phyloP scores from a whole-genome alignment of 345 rosid genomes.

The Citrus cavaleriei region DNA sequence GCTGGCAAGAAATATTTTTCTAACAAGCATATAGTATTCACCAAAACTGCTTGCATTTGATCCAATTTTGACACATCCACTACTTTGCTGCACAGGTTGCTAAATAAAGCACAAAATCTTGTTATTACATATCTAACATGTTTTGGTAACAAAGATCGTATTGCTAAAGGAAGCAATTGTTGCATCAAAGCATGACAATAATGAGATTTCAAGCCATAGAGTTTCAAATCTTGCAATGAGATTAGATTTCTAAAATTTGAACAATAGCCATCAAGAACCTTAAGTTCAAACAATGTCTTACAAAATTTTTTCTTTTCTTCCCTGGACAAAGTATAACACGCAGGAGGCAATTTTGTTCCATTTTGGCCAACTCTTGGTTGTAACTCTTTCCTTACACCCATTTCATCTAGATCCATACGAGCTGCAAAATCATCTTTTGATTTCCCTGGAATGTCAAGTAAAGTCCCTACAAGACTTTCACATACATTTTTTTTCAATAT shows the following conservation, averaged over 20 bases:
- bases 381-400: not conserved
- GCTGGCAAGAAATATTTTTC: not conserved
- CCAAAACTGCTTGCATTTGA: not conserved
- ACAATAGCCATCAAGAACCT: not conserved
- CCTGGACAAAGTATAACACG: not conserved
- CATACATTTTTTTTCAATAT: not conserved
- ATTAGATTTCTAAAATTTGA: not conserved
- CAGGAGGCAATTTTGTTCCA: not conserved
- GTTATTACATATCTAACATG: not conserved
- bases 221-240: not conserved
- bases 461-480: not conserved
- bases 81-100: not conserved
- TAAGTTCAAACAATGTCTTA: not conserved
- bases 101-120: not conserved
- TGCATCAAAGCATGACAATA: not conserved
- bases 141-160: not conserved
- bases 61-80: not conserved
- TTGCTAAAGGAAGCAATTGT: not conserved
- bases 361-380: not conserved
- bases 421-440: not conserved
- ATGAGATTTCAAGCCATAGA: not conserved
- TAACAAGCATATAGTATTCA: not conserved
- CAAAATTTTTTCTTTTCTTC: not conserved
- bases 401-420: not conserved
- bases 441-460: not conserved